Base-by-base conservation (phyloP, 2,329 filamentous ascomycete species). In the Parastagonospora avenae region DNA sequence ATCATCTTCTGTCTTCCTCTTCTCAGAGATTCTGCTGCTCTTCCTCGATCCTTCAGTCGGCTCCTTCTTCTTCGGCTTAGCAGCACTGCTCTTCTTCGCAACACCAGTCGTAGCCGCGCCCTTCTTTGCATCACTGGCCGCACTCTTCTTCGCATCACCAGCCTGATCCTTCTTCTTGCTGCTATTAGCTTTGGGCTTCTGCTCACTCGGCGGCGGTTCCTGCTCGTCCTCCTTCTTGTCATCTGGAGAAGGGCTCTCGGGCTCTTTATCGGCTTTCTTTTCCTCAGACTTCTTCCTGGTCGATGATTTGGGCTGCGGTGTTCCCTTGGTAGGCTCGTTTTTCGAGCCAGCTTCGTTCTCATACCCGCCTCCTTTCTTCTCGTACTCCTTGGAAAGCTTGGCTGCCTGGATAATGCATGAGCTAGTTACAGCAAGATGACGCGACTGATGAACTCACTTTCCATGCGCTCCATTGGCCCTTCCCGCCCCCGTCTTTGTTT, bases 401-500 rank as follows among this genome's bases (percentile, higher is more conserved):
- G 65, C 56, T 5, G 74, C 74, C 74, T 77, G 29, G 5, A 16
- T 8, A 12, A 7, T 14, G 6, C 4, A 10, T 52, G 39, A 52
- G 40, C 30, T 14, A 30, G 11, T 15, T 15, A 29, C 11, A 31
- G 19, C 32, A 27, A 35, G 29, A 8, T 8, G 9, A 39, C 14
- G 9, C 41, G 15, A 12, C 15, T 12, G 19, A 11, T 42, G 19
- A 19, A 52, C 63, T 11, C 36, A 74, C 76, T 70, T 79, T 79
- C 77, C 77, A 79, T 37, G 76, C 77, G 43, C 74, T 74, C 77
- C 75, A 76, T 58, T 78, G 69, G 4, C 76, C 76, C 57, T 78
- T 77, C n/a, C 77, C 77, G 29, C 71, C 57, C 9, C 77, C 76
- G 57, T 77, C 74, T 53, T 78, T 77, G 48, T 79, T 78, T 5